phyloP scores from a whole-genome alignment of 371 early-diverging fungal species.

The Circinella minor region DNA sequence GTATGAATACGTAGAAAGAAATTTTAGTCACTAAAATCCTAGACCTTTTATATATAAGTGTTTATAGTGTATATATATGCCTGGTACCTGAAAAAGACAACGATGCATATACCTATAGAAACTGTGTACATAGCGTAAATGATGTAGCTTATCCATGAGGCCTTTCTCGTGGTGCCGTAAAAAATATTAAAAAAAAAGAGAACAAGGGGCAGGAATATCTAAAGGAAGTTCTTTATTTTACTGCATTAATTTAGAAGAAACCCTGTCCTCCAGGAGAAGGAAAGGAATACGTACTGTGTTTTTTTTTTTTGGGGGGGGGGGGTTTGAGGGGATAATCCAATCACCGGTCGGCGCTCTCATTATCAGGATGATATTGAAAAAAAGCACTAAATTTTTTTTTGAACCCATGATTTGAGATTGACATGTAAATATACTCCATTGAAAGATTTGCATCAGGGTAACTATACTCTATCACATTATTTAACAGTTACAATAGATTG shows the following conservation, averaged over 20 bases:
- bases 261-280: neutral
- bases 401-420: constrained; percentile 8
- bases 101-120: neutral
- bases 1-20: neutral
- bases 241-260: neutral
- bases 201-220: too few species aligned
- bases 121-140: neutral
- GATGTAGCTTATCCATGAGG: constrained; percentile 8
- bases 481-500: too few species aligned
- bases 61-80: neutral
- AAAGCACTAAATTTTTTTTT: neutral
- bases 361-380: neutral
- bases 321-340: neutral
- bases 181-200: neutral
- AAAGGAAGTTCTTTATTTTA: neutral
- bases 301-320: too few species aligned
- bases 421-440: neutral
- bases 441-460: neutral
- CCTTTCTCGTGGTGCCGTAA: constrained; percentile 5
- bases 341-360: neutral
- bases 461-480: neutral
- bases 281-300: too few species aligned
- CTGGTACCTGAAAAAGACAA: neutral
- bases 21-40: neutral
- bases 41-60: neutral